A percentile compares a stretch with the other conserved stretches of the same genome.
These are phyloP conservation scores for Saccharomycopsis malanga DNA, from an alignment of 805 yeast genomes.

Conservation along the genomic window DNA sequence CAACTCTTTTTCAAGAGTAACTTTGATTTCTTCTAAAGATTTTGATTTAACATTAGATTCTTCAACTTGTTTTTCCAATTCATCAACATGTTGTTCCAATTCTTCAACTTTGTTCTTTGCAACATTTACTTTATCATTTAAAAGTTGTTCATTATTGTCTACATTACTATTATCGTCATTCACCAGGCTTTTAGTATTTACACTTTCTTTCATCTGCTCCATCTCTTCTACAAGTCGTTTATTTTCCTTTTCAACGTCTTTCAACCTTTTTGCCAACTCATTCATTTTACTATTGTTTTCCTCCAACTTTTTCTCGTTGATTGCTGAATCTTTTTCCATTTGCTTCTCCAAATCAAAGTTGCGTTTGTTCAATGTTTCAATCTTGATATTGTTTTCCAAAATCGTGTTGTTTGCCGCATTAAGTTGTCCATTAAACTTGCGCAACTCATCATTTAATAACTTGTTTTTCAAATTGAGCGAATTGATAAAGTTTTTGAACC, in stretches of 20 bases:
- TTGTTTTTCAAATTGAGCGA: constrained; percentile 54
- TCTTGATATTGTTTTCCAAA: constrained; percentile 20
- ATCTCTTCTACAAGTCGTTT: no score
- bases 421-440: constrained; percentile 31
- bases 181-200: no score
- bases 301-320: constrained; percentile 11
- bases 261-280: not conserved
- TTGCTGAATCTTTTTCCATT: constrained; percentile 7
- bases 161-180: no score
- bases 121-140: no score
- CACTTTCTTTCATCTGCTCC: no score
- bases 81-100: no score
- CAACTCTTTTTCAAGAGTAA: no score
- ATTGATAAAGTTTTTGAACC: constrained; percentile 60
- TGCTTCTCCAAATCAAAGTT: constrained; percentile 17
- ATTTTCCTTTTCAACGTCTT: not conserved
- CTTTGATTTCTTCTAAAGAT: no score
- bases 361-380: constrained; percentile 19
- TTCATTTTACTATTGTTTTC: constrained; percentile 5
- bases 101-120: no score
- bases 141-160: no score
- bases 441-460: constrained; percentile 59
- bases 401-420: constrained; percentile 24
- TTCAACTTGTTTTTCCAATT: no score
- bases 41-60: no score